Percentiles rank a stretch among this genome's conserved stretches.
phyloP scores from a whole-genome alignment of 768 basidiomycete species.

The Podaxis sp. region DNA sequence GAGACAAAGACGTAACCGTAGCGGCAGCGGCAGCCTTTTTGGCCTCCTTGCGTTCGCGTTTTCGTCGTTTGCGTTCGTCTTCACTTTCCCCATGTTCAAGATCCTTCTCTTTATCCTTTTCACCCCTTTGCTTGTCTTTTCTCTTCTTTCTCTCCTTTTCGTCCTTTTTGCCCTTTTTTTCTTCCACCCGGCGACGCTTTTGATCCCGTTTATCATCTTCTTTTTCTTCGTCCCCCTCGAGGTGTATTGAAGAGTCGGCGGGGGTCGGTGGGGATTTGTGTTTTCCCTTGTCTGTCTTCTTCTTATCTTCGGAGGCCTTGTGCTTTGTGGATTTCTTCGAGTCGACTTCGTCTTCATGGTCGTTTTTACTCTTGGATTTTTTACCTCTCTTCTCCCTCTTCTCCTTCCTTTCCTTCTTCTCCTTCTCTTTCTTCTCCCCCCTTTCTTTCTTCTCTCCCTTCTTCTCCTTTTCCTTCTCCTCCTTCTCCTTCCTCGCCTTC shows the following conservation, averaged over 20 bases:
- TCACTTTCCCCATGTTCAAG: not conserved
- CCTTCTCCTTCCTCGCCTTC: conserved; percentile 6
- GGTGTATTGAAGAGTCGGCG: not conserved
- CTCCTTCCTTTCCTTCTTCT: conserved; percentile 14
- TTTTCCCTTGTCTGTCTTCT: conserved; percentile 14
- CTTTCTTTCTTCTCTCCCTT: conserved; percentile 19
- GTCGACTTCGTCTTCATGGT: too few species aligned
- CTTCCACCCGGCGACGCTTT: conserved; percentile 16
- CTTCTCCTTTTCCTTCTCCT: conserved; percentile 13
- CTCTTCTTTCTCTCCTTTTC: conserved; percentile 14
- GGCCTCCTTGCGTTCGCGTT: conserved; percentile 11
- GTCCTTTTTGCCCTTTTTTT: conserved; percentile 15
- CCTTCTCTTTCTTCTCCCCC: conserved; percentile 19
- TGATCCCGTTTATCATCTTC: conserved; percentile 15
- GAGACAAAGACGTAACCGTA: not conserved
- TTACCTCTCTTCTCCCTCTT: conserved; percentile 4
- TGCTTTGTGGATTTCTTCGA: too few species aligned
- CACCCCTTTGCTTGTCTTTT: conserved; percentile 19
- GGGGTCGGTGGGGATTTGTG: not conserved
- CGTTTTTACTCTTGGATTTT: not conserved
- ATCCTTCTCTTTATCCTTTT: conserved; percentile 11
- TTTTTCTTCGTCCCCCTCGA: conserved; percentile 19
- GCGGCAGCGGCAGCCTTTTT: conserved; percentile 1
- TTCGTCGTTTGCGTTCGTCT: conserved; percentile 14
- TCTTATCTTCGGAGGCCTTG: not conserved